Evolutionary conservation across 345 rosid genomes (phyloP), one percentile per base, ranked within the genome.

Genomic region (Hibiscus syriacus): DNA sequence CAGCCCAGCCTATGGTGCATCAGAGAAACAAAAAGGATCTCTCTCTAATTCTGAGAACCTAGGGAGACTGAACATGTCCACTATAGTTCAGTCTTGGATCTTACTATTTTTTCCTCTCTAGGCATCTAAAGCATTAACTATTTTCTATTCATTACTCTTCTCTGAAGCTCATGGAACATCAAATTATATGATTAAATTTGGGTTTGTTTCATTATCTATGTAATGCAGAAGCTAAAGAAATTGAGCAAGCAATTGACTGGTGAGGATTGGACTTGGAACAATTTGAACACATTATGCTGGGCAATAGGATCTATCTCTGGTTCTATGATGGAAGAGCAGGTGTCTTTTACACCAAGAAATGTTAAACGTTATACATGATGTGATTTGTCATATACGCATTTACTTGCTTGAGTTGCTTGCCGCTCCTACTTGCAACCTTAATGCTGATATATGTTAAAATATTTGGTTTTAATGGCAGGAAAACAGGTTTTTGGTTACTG

Each of bases 251-350:
- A 92, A 79, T 72, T 89, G 78, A 88, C 84, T 70, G 96, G 98
- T 70, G 98, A 94, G 80, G 99, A 94, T 73, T n/a, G n/a, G n/a
- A n/a, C n/a, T n/a, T n/a, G n/a, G n/a, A n/a, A n/a, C n/a, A n/a
- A n/a, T n/a, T n/a, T n/a, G n/a, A n/a, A n/a, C n/a, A n/a, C n/a
- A n/a, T n/a, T n/a, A n/a, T n/a, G n/a, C n/a, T n/a, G n/a, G n/a
- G n/a, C n/a, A n/a, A n/a, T n/a, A n/a, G n/a, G n/a, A n/a, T n/a
- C n/a, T n/a, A n/a, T n/a, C n/a, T 94, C 99, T 61, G 98, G 99
- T 59, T 94, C 99, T 72, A 94, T 94, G 99, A 78, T 85, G 81
- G 99, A 94, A 79, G 98, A 94, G 50, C 99, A 94, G 96, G 98
- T 94, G 82, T 61, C n/a, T 11, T 55, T 29, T 36, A 36, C n/a